Conservation (phyloP, 1,284 basidiomycete species). For the Cutaneotrichosporon curvatum region DNA sequence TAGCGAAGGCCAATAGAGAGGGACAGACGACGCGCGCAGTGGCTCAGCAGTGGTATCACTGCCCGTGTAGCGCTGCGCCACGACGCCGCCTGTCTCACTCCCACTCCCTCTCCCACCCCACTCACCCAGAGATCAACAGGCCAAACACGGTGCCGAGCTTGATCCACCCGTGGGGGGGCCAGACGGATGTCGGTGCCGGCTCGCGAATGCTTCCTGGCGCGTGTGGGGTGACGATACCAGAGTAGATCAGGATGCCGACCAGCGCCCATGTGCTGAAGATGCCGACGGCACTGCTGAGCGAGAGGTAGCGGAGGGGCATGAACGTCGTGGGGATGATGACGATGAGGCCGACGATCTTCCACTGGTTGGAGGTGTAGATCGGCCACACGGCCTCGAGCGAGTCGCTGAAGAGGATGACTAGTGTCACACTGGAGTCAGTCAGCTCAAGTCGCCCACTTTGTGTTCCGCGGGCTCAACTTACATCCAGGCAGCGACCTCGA, state of each 20-base stretch:
- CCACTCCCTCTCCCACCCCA: neutral
- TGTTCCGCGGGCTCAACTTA: too few relatives aligned
- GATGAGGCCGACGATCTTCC: conserved; percentile 65
- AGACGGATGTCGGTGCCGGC: conserved; percentile 63
- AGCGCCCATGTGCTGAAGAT: conserved; percentile 69
- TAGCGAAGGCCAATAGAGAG: too few relatives aligned
- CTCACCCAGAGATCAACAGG: conserved; percentile 74
- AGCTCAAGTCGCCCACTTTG: neutral
- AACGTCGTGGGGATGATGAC: conserved; percentile 74
- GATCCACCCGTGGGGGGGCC: conserved; percentile 52
- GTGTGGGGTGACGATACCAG: conserved; percentile 55
- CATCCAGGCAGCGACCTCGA: conserved; percentile 66
- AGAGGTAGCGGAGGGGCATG: conserved; percentile 76
- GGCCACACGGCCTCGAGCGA: conserved; percentile 69
- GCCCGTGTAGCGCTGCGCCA: too few relatives aligned
- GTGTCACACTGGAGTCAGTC: conserved; percentile 56
- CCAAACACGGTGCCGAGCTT: conserved; percentile 74
- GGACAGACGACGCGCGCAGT: too few relatives aligned
- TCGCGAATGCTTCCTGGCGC: conserved; percentile 74
- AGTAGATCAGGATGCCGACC: conserved; percentile 69
- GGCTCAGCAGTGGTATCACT: too few relatives aligned
- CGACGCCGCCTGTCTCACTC: too few relatives aligned
- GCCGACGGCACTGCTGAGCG: conserved; percentile 73
- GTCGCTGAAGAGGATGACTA: conserved; percentile 77
- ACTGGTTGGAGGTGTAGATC: conserved; percentile 58